phyloP scores from a whole-genome alignment of 2,329 filamentous ascomycete species.

The Diaporthe aspalathi region DNA sequence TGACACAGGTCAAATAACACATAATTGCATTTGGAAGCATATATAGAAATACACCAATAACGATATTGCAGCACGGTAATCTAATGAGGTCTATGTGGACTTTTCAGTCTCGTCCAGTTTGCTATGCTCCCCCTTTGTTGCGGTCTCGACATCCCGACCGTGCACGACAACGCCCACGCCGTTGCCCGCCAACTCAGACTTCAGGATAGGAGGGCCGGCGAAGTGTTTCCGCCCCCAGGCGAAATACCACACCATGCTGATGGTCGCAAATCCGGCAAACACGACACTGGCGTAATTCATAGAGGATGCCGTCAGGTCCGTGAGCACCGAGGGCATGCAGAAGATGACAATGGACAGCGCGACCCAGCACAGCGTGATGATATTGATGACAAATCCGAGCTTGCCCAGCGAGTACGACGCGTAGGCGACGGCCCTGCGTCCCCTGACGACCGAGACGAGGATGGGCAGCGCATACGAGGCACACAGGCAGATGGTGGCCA shows the following conservation, averaged over 20 bases:
- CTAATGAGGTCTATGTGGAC: not conserved
- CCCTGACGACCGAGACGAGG: slow-evolving; percentile 74
- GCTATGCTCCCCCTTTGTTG: not conserved
- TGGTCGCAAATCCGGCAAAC: slow-evolving; percentile 70
- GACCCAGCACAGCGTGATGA: slow-evolving; percentile 77
- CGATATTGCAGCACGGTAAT: no score
- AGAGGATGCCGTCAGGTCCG: slow-evolving; percentile 60
- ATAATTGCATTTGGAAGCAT: not conserved
- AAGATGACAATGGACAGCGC: slow-evolving; percentile 76
- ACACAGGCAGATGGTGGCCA: slow-evolving; percentile 82
- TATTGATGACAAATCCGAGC: slow-evolving; percentile 76
- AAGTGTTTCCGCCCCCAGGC: slow-evolving; percentile 72
- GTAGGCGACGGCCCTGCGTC: slow-evolving; percentile 72
- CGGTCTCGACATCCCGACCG: slow-evolving; percentile 17
- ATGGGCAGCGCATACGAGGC: slow-evolving; percentile 83
- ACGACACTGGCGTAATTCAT: slow-evolving; percentile 78
- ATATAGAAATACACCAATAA: not conserved
- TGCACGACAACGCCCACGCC: slow-evolving; percentile 5
- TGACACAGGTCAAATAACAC: not conserved
- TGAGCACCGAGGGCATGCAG: slow-evolving; percentile 76
- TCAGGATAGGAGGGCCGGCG: slow-evolving; percentile 63
- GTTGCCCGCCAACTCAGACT: slow-evolving; percentile 40
- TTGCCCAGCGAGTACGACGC: slow-evolving; percentile 76
- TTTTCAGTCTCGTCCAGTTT: slow-evolving; percentile 8
- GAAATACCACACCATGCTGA: slow-evolving; percentile 73